Evolutionary conservation across 2,329 filamentous ascomycete genomes (phyloP).

Genomic region (Ophiognomonia clavigignenti-juglandacearum): DNA sequence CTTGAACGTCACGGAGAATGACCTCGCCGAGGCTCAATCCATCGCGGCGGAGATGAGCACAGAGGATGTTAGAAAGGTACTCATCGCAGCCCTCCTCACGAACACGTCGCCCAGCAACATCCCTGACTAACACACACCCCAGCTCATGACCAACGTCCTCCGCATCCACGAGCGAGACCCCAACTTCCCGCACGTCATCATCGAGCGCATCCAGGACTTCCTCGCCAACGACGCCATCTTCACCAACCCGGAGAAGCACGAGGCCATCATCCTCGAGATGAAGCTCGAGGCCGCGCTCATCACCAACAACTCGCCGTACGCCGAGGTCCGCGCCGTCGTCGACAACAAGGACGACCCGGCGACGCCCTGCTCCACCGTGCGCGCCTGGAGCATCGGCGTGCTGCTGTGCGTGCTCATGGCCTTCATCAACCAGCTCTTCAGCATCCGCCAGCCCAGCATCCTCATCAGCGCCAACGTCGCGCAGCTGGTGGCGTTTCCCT

Average conservation of each 20-base stretch:
- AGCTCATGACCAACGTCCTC: background rate
- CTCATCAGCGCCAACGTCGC: constrained; percentile 50
- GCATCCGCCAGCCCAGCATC: constrained; percentile 51
- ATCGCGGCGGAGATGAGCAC: constrained; percentile 15
- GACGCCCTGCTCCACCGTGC: constrained; percentile 49
- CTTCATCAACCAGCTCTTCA: constrained; percentile 54
- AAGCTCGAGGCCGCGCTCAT: constrained; percentile 51
- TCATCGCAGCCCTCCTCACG: background rate
- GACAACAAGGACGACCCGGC: constrained; percentile 49
- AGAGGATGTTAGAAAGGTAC: constrained; percentile 13
- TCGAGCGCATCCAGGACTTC: constrained; percentile 36
- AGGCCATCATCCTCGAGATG: constrained; percentile 47
- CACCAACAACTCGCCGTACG: constrained; percentile 51
- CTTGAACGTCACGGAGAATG: constrained; percentile 16
- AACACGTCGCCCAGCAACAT: background rate
- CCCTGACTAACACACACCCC: background rate
- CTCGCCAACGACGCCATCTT: constrained; percentile 40
- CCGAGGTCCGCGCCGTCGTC: constrained; percentile 51
- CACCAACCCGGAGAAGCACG: constrained; percentile 40
- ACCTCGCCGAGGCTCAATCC: constrained; percentile 16
- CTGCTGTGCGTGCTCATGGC: constrained; percentile 43
- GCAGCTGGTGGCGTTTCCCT: constrained; percentile 50
- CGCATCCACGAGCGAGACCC: constrained; percentile 39
- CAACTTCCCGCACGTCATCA: constrained; percentile 38
- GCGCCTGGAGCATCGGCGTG: constrained; percentile 48